A percentile compares a stretch with the other conserved stretches of the same genome.
These are phyloP conservation scores for Chlamydomonas sphaeroides DNA, from an alignment of 139 green algal genomes.

Conservation along the genomic window DNA sequence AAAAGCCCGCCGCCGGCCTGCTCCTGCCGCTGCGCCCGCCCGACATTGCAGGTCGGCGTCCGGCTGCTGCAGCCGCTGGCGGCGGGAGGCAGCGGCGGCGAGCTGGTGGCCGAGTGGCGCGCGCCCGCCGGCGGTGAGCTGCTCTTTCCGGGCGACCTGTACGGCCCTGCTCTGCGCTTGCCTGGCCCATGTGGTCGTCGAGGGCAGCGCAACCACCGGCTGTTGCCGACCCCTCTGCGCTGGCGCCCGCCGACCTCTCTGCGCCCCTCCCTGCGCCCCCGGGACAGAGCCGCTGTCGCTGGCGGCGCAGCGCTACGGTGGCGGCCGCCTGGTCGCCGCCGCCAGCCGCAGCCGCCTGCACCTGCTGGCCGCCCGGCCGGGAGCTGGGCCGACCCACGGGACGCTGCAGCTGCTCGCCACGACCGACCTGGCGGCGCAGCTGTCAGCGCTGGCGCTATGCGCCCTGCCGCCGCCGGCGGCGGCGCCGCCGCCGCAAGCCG, in stretches of 20 bases:
- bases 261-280: not conserved
- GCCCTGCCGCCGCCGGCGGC: not conserved
- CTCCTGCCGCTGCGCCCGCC: too few relatives aligned
- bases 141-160: too few relatives aligned
- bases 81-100: not conserved
- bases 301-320: not conserved
- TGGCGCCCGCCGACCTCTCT: too few relatives aligned
- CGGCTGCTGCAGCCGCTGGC: conserved; percentile 29
- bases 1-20: too few relatives aligned
- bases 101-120: conserved; percentile 17
- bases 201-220: too few relatives aligned
- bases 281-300: conserved; percentile 3
- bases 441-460: conserved; percentile 24
- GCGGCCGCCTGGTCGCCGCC: conserved; percentile 25
- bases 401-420: not conserved
- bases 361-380: conserved; percentile 4
- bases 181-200: too few relatives aligned
- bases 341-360: conserved; percentile 16
- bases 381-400: too few relatives aligned
- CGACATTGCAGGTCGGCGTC: conserved; percentile 21
- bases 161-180: too few relatives aligned
- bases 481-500: not conserved
- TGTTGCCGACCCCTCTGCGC: too few relatives aligned
- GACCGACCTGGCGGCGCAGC: conserved; percentile 33
- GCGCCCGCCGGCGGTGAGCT: conserved; percentile 1